Conservation (phyloP, 352 stramenopile species). For the Phytopythium aichiense region DNA sequence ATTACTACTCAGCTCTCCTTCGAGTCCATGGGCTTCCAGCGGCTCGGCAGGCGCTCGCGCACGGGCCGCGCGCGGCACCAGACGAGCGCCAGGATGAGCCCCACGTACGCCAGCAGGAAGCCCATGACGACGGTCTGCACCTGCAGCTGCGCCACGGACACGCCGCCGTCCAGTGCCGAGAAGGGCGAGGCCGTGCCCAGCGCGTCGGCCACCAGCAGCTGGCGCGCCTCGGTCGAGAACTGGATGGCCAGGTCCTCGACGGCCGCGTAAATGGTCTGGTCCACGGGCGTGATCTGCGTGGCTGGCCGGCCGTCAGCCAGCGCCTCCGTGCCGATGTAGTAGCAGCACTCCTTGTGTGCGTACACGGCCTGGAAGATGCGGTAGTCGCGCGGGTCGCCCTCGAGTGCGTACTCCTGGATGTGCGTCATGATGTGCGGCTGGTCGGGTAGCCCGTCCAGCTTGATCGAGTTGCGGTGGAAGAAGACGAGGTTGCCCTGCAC, state of each 20-base stretch:
- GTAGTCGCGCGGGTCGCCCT: conserved; percentile 68
- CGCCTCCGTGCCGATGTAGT: conserved; percentile 77
- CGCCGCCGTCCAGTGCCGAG: conserved; percentile 24
- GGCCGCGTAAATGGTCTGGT: conserved; percentile 67
- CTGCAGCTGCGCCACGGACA: conserved; percentile 14
- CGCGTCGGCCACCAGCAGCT: conserved; percentile 48
- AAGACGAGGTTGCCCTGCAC: conserved; percentile 81
- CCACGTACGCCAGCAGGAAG: conserved; percentile 62
- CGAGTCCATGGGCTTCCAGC: conserved; percentile 71
- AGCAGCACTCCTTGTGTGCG: conserved; percentile 81
- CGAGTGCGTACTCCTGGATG: conserved; percentile 74
- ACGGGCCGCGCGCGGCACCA: conserved; percentile 70
- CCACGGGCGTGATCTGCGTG: conserved; percentile 66
- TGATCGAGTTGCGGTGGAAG: conserved; percentile 85
- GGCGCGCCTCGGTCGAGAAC: conserved; percentile 68
- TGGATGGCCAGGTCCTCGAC: conserved; percentile 78
- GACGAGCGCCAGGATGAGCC: conserved; percentile 66
- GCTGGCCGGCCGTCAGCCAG: conserved; percentile 56
- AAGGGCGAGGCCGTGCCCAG: conserved; percentile 15
- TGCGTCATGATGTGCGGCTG: conserved; percentile 79
- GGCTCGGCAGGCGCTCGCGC: conserved; percentile 72
- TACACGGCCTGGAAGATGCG: conserved; percentile 81
- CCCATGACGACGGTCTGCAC: conserved; percentile 65
- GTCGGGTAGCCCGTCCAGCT: conserved; percentile 62
- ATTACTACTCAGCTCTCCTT: conserved; percentile 48